Base-by-base conservation (phyloP, 345 rosid species). In the Sonneratia caseolaris region DNA sequence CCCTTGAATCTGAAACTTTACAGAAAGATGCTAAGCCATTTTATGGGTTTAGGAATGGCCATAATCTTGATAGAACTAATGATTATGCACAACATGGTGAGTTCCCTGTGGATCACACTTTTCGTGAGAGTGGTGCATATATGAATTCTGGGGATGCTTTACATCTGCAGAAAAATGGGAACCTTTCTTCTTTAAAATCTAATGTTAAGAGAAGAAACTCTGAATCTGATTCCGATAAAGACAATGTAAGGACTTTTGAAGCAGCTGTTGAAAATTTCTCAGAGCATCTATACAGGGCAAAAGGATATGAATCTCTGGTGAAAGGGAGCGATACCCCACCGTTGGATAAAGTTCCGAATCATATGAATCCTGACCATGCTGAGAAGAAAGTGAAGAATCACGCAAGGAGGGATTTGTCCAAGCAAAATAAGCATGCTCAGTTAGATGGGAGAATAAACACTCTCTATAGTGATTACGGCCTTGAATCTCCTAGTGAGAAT, bases 371-470 rank as follows among this genome's bases (percentile, higher is more conserved):
- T 27, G 27, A 37, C 22, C 15, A 74, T 67, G 77, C 75, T 67
- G 71, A 72, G 61, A 75, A 71, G 71, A 71, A 66, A 48, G 78
- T 71, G 74, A 85, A 76, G 73, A 72, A 70, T 57, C 66, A 36
- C 32, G 66, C 19, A 45, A 71, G 66, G 76, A 69, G 57, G 68
- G 75, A 67, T 56, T 78, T 69, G 37, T 48, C 74, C 68, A 77
- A 80, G 11, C 42, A 65, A 72, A 75, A 69, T 69, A 72, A 73
- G 70, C 71, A 66, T 74, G 73, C 75, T 70, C 78, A 59, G 68
- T 55, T 74, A 65, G 72, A 71, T 79, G 68, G 57, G 53, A 77
- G 75, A 72, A 67, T 70, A 37, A 69, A 40, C 68, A 64, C 64
- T 37, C 55, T 38, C 27, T 70, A 64, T 45, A 66, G 72, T 70